These are phyloP conservation scores for Pogostemon cablin DNA, from an alignment of 257 asterid genomes.

Conservation along the genomic window DNA sequence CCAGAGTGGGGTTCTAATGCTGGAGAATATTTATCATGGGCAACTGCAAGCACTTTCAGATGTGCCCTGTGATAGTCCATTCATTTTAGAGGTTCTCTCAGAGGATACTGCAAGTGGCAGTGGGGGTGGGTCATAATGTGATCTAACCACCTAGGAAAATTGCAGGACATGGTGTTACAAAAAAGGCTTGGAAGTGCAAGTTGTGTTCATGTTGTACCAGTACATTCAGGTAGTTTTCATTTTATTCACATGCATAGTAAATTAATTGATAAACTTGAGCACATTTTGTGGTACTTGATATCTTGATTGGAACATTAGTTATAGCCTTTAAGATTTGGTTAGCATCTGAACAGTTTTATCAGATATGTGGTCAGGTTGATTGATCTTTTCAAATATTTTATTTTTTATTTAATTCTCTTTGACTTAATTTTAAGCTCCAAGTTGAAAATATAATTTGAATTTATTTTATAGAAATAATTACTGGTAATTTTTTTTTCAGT, in stretches of 20 bases:
- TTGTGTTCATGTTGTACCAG: slow-evolving; percentile 80
- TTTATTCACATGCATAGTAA: background rate
- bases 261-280: background rate
- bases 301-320: slow-evolving; percentile 1
- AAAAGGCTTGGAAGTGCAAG: slow-evolving; percentile 80
- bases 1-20: slow-evolving; percentile 43
- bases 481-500: too few species aligned
- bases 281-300: background rate
- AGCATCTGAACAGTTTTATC: too few species aligned
- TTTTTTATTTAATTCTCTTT: too few species aligned
- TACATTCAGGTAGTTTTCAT: slow-evolving; percentile 74
- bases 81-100: slow-evolving; percentile 40
- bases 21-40: slow-evolving; percentile 92
- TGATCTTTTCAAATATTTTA: too few species aligned
- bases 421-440: too few species aligned
- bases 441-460: too few species aligned
- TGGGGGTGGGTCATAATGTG: slow-evolving; percentile 66
- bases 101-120: slow-evolving; percentile 60
- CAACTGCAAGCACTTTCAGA: slow-evolving; percentile 84
- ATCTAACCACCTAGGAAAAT: slow-evolving; percentile 70
- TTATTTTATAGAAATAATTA: too few species aligned
- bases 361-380: too few species aligned
- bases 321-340: too few species aligned
- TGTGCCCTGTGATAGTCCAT: slow-evolving; percentile 66
- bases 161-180: slow-evolving; percentile 71